Evolutionary conservation across 768 basidiomycete species (phyloP).

Genomic region (Suillus variegatus): DNA sequence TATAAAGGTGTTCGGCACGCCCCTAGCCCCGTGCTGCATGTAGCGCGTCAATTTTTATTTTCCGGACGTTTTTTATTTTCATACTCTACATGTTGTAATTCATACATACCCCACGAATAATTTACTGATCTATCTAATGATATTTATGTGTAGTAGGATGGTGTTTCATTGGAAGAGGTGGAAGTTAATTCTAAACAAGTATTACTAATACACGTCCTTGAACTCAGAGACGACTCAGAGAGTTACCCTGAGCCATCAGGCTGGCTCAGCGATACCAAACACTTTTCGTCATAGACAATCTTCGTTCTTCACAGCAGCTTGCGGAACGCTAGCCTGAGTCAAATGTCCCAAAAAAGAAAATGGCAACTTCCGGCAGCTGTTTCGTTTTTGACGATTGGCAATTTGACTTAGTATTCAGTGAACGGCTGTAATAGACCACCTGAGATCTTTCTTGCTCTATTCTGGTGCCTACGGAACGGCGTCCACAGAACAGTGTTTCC

Average conservation of each 20-base stretch:
- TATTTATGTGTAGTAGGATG: not conserved
- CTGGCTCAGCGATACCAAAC: not conserved
- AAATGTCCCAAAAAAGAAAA: not conserved
- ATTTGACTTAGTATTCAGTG: not conserved
- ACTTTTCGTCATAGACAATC: not conserved
- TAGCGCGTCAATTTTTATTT: not conserved
- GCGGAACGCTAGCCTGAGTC: not conserved
- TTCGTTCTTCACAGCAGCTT: not conserved
- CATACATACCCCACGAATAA: not conserved
- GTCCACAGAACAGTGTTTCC: not conserved
- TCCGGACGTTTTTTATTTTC: not conserved
- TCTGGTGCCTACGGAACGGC: not conserved
- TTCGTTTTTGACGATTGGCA: not conserved
- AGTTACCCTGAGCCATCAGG: no score
- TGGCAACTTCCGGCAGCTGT: no score
- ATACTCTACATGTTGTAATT: not conserved
- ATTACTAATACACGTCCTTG: not conserved
- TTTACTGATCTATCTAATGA: not conserved
- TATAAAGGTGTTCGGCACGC: not conserved
- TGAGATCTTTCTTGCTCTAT: not conserved
- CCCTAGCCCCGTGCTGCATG: not conserved
- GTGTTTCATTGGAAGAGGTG: not conserved
- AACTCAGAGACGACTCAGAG: no score
- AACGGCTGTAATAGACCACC: not conserved
- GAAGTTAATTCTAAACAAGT: not conserved